Evolutionary conservation across 2,329 filamentous ascomycete species (phyloP).

Genomic region (Fusarium pininemorale): DNA sequence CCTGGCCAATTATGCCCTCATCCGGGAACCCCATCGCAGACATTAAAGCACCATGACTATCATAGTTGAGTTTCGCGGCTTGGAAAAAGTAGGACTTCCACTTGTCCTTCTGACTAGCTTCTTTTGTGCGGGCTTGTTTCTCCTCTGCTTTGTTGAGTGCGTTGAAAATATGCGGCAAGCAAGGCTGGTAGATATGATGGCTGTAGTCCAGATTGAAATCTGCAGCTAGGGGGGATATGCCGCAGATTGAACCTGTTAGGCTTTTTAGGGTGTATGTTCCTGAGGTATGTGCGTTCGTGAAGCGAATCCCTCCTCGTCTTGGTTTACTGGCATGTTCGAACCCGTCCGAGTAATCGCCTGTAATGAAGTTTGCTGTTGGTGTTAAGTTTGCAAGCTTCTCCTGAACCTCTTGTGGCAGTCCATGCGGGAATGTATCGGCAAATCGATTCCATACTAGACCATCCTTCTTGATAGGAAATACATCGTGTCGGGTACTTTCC

Average conservation of each 20-base stretch:
- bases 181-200: constrained; percentile 55
- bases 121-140: neutral
- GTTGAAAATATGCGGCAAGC: constrained; percentile 52
- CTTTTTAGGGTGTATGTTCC: constrained; percentile 56
- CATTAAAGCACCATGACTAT: constrained; percentile 46
- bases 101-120: constrained; percentile 7
- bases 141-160: constrained; percentile 40
- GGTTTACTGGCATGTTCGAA: constrained; percentile 36
- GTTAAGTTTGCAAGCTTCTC: constrained; percentile 42
- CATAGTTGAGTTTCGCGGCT: constrained; percentile 43
- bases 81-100: constrained; percentile 40
- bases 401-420: constrained; percentile 45
- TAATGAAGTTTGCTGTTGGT: constrained; percentile 46
- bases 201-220: constrained; percentile 54
- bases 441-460: constrained; percentile 49
- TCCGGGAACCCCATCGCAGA: constrained; percentile 42
- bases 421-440: constrained; percentile 40
- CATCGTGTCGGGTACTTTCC: constrained; percentile 55
- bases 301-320: constrained; percentile 50
- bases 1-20: constrained; percentile 40
- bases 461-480: constrained; percentile 54
- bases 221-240: constrained; percentile 50
- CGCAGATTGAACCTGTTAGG: constrained; percentile 52
- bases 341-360: constrained; percentile 48
- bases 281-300: constrained; percentile 52